Base-by-base conservation (phyloP, 305 asterid genomes). In the Lippia alba region DNA sequence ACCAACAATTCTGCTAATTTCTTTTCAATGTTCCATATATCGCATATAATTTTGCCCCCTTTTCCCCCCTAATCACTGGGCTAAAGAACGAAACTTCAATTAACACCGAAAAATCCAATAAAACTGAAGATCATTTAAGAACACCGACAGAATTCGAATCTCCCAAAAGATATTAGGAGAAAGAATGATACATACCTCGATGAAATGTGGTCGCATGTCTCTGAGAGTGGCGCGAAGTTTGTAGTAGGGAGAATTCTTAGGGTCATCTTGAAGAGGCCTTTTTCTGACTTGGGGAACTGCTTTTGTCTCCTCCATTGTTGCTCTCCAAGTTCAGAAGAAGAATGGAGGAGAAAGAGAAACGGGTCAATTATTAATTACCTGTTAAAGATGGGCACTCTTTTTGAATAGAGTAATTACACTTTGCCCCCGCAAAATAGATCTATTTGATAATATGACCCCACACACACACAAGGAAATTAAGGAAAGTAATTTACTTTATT, bases 151-250 rank as follows among this genome's bases (percentile, higher is more conserved):
- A 67, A 34, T 32, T 56, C 65, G 20, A 57, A 3, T 63, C 9
- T 24, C 3, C 12, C 24, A 45, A 16, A 18, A 0, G 8, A 16
- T 15, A 56, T 2, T 7, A 32, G 45, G 20, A n/a, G 8, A 45
- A 12, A 11, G 19, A 63, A 56, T 1, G n/a, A n/a, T 8, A 84
- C 17, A n/a, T 8, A 84, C 98, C 94, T 92, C 87, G 15, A 88
- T 78, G 82, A 90, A 82, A 80, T 82, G 88, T 34, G 97, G 97
- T 10, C 96, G 91, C 75, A 92, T 92, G 61, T 92, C 92, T 80
- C 74, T 85, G 68, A 92, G 71, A 76, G 78, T 63, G 39, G 78
- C 75, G 16, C 91, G 87, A 84, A 92, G 85, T 81, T 90, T 88
- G 91, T 70, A 85, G 76, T 81, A 80, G 24, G 90, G 89, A 46